Evolutionary conservation across 176 grass and related monocot species (phyloP).

Genomic region (Lolium perenne): DNA sequence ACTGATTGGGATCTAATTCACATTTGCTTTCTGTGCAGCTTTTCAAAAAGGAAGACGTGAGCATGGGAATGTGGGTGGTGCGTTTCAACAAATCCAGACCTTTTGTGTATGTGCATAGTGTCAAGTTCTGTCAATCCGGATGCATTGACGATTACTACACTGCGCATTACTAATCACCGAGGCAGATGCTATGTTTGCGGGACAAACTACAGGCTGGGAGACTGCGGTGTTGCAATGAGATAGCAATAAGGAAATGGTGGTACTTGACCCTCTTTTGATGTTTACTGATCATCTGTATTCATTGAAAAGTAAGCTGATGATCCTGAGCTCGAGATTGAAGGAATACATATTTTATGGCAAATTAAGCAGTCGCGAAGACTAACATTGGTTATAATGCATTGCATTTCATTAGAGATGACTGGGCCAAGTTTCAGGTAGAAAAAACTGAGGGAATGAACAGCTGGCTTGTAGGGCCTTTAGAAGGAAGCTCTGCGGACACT

Average conservation of each 20-base stretch:
- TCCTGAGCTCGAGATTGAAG: constrained; percentile 8
- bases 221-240: constrained; percentile 88
- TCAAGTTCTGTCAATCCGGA: constrained; percentile 89
- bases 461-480: background rate
- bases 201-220: constrained; percentile 76
- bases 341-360: constrained; percentile 14
- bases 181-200: constrained; percentile 99
- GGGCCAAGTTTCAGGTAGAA: constrained; percentile 31
- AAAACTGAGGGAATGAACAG: background rate
- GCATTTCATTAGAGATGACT: constrained; percentile 33
- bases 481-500: constrained; percentile 18
- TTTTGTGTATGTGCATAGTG: constrained; percentile 73
- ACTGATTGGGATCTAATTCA: constrained; percentile 10
- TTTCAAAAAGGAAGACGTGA: constrained; percentile 99
- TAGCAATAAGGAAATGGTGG: constrained; percentile 43
- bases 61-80: constrained; percentile 99
- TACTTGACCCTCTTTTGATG: background rate
- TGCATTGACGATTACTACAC: constrained; percentile 96
- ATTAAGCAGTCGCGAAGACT: constrained; percentile 39
- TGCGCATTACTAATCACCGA: constrained; percentile 86
- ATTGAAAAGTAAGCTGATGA: constrained; percentile 12
- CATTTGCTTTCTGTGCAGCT: constrained; percentile 62
- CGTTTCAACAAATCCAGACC: constrained; percentile 64
- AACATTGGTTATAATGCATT: constrained; percentile 24
- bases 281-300: constrained; percentile 19